Evolutionary conservation across 345 rosid species (phyloP), one percentile per base, ranked within the genome.

Genomic region (Brassica cretica): DNA sequence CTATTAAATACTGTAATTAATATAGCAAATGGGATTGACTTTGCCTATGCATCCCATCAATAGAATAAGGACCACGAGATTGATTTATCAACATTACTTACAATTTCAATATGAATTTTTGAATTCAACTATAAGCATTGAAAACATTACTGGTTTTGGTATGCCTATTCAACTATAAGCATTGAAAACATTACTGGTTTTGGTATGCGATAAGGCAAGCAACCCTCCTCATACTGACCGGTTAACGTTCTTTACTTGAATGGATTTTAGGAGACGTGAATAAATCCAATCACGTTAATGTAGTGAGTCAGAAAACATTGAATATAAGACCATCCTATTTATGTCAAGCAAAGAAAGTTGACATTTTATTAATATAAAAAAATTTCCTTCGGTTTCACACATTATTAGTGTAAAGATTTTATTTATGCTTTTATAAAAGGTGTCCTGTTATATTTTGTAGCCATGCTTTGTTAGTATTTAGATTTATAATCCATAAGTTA

Each of bases 331-430:
- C 12, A 39, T 16, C 12, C 12, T 30, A 12, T 19, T 12, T 11
- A 21, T 69, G 74, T 33, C 64, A 70, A 9, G 80, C 33, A 24
- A 51, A 61, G 33, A 67, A 25, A 69, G 70, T 6, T 69, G 53
- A 18, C 51, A 69, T 44, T 10, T 30, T 19, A 55, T 61, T 12
- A 11, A 53, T 14, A 67, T 41, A 44, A 29, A 41, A 12, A 0
- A 14, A 1, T 11, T 44, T 44, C n/a, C 15, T 44, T 44, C 5
- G 4, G 6, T 12, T 12, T 12, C 53, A 44, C 15, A 44, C 15
- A 44, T 9, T 9, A 39, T 9, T 39, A 9, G 46, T 39, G 10
- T 39, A 39, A 44, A 44, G 15, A 44, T 41, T 11, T 44, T 44
- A 44, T 46, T 46, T 46, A 46, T 46, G 16, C n/a, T 46, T 35